These are phyloP conservation scores for Sporothrix dimorphospora DNA, from an alignment of 2,329 filamentous ascomycete species.

Conservation along the genomic window DNA sequence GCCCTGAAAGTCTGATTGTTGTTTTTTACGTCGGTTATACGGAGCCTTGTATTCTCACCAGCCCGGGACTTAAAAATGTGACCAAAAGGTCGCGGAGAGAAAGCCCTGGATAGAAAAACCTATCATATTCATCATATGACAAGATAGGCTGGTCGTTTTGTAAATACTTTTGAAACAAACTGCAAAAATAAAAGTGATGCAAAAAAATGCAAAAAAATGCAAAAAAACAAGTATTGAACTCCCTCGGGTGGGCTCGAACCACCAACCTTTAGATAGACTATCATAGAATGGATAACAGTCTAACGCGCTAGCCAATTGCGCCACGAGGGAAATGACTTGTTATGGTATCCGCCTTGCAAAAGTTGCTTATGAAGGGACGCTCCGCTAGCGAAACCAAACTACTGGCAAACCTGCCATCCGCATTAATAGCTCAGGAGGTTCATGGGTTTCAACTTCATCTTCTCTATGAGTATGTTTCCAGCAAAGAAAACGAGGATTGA, in stretches of 20 bases:
- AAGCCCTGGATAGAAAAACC: background rate
- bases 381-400: background rate
- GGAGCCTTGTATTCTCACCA: background rate
- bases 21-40: background rate
- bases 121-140: no score
- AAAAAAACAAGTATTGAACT: conserved; percentile 20
- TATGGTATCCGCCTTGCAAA: background rate
- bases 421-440: no score
- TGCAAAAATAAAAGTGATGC: background rate
- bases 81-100: no score
- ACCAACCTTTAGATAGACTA: conserved; percentile 36
- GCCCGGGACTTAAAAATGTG: background rate
- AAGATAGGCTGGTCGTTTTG: no score
- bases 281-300: conserved; percentile 34
- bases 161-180: background rate
- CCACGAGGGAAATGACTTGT: conserved; percentile 32
- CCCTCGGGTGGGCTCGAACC: conserved; percentile 36
- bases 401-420: no score
- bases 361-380: background rate
- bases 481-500: no score
- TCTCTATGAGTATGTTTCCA: no score
- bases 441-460: no score
- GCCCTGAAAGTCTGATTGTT: background rate
- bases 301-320: conserved; percentile 37
- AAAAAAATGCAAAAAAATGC: conserved; percentile 11